Evolutionary conservation across 257 asterid genomes (phyloP).

Genomic region (Solanum pinnatisectum): DNA sequence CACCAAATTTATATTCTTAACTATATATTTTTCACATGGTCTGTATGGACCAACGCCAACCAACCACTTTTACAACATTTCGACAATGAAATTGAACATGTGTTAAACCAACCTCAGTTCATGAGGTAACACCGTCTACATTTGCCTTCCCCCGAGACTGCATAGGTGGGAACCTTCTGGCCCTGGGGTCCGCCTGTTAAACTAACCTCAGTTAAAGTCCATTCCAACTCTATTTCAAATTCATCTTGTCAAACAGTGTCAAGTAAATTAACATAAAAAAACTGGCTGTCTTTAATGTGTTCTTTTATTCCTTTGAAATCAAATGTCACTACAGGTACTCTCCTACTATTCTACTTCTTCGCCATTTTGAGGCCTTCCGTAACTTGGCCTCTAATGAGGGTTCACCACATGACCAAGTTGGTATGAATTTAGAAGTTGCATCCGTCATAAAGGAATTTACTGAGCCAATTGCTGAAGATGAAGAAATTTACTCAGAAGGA

Average conservation of each 20-base stretch:
- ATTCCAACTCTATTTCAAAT: not conserved
- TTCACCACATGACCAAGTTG: conserved; percentile 75
- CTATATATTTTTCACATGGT: not conserved
- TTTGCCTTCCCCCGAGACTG: not conserved
- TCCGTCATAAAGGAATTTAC: conserved; percentile 78
- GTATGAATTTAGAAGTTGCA: conserved; percentile 76
- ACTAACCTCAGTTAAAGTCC: not conserved
- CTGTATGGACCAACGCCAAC: not conserved
- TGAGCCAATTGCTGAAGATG: conserved; percentile 50
- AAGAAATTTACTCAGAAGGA: conserved; percentile 34
- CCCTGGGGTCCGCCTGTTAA: not conserved
- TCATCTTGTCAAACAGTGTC: not conserved
- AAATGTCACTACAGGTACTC: conserved; percentile 39
- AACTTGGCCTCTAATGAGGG: conserved; percentile 65
- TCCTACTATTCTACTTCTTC: conserved; percentile 88
- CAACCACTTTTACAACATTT: not conserved
- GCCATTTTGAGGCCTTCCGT: conserved; percentile 81
- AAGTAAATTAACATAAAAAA: not conserved
- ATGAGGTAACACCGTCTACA: not conserved
- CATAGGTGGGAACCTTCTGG: not conserved
- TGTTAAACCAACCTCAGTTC: not conserved
- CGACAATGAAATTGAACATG: not conserved
- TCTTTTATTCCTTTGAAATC: not conserved
- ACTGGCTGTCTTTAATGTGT: not conserved
- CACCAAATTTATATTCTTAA: not conserved